Evolutionary conservation across 2,329 filamentous ascomycete species (phyloP).

Genomic region (Paraconiothyrium sp.): DNA sequence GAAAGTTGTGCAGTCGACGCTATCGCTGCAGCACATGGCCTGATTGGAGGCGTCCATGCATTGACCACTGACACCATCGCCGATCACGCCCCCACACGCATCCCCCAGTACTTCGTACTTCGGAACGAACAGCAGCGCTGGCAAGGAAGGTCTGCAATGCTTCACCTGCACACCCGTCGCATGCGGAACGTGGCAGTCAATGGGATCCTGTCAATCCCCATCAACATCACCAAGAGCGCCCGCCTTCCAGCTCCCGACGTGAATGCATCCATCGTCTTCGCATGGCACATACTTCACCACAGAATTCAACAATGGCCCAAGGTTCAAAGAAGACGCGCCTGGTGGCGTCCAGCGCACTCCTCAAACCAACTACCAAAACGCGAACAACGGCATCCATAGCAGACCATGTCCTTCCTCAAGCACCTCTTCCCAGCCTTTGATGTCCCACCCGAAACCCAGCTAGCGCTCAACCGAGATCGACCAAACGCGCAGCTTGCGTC

Average conservation of each 20-base stretch:
- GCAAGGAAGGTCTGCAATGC: not conserved
- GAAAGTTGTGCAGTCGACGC: constrained; percentile 8
- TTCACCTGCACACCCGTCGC: not conserved
- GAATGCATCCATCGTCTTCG: not conserved
- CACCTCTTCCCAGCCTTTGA: not conserved
- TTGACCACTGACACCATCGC: constrained; percentile 11
- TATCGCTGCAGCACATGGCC: constrained; percentile 6
- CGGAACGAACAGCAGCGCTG: not conserved
- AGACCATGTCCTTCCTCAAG: constrained; percentile 7
- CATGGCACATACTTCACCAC: not conserved
- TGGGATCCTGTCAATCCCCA: not conserved
- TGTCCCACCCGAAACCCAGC: not conserved
- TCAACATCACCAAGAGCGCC: not conserved
- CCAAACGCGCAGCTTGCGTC: not conserved
- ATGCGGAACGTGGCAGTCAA: not conserved
- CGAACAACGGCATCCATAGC: not conserved
- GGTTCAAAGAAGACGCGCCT: not conserved
- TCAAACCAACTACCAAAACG: not conserved
- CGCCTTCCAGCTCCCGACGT: not conserved
- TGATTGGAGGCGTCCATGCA: not conserved
- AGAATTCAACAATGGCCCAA: not conserved
- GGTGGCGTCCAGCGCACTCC: not conserved
- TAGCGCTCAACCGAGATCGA: not conserved
- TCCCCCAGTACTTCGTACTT: not conserved
- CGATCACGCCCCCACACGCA: not conserved